phyloP scores from a whole-genome alignment of 2,329 filamentous ascomycete species.

The Paraphaeosphaeria minitans region DNA sequence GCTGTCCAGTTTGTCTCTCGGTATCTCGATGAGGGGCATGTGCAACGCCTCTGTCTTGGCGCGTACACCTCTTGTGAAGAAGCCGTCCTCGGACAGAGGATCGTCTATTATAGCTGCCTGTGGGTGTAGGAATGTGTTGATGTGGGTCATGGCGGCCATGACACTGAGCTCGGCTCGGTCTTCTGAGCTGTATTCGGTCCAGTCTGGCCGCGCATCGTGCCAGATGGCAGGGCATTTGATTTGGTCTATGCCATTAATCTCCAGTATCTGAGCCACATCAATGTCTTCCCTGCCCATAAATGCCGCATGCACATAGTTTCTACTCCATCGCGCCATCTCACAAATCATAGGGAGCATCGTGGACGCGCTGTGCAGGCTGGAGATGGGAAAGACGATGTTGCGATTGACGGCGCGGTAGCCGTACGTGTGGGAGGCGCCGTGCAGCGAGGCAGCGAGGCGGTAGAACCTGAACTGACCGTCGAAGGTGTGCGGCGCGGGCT shows the following conservation, averaged over 20 bases:
- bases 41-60: constrained; percentile 58
- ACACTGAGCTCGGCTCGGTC: constrained; percentile 69
- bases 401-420: constrained; percentile 62
- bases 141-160: constrained; percentile 69
- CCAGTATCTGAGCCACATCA: constrained; percentile 68
- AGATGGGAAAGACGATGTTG: constrained; percentile 80
- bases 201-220: constrained; percentile 79
- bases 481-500: constrained; percentile 51
- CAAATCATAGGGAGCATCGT: constrained; percentile 82
- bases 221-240: constrained; percentile 67
- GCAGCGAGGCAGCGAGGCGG: constrained; percentile 67
- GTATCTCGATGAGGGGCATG: constrained; percentile 76
- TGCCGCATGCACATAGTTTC: constrained; percentile 80
- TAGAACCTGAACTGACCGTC: constrained; percentile 73
- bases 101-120: constrained; percentile 77
- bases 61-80: constrained; percentile 67
- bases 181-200: constrained; percentile 70
- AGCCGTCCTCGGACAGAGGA: constrained; percentile 68
- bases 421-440: constrained; percentile 60
- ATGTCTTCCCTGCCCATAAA: constrained; percentile 77
- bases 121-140: constrained; percentile 75
- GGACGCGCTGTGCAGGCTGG: constrained; percentile 73
- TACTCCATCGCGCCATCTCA: constrained; percentile 73
- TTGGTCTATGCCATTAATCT: constrained; percentile 78
- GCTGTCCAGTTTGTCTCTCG: constrained; percentile 64